phyloP scores from a whole-genome alignment of 805 yeast genomes.

The Candida vaughaniae region DNA sequence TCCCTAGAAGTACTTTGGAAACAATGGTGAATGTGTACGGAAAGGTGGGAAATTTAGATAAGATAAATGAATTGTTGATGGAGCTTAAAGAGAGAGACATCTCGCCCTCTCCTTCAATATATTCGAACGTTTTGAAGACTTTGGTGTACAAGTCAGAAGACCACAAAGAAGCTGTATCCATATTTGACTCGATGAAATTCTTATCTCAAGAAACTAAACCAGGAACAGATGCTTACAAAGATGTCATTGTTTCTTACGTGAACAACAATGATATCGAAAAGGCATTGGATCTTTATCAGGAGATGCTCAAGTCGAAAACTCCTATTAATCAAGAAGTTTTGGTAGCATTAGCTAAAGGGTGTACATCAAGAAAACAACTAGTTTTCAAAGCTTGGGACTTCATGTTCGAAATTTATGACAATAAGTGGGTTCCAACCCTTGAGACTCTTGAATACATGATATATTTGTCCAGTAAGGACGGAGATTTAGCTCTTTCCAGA shows the following conservation, averaged over 20 bases:
- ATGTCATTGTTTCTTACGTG: constrained; percentile 66
- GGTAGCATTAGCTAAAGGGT: constrained; percentile 65
- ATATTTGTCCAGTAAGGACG: constrained; percentile 73
- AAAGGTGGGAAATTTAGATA: constrained; percentile 33
- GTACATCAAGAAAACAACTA: constrained; percentile 50
- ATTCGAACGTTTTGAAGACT: constrained; percentile 59
- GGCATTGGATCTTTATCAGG: constrained; percentile 74
- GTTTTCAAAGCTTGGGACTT: constrained; percentile 72
- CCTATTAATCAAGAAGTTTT: constrained; percentile 37
- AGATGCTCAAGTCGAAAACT: constrained; percentile 45
- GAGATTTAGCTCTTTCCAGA: constrained; percentile 71
- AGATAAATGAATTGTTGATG: constrained; percentile 35
- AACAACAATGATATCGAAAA: constrained; percentile 64
- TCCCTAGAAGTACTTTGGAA: constrained; percentile 43
- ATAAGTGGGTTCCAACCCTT: constrained; percentile 41
- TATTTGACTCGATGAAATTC: constrained; percentile 86
- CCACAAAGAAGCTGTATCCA: constrained; percentile 60
- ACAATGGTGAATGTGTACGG: constrained; percentile 47
- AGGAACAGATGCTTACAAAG: constrained; percentile 62
- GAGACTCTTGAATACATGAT: constrained; percentile 66
- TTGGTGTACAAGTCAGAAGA: constrained; percentile 52
- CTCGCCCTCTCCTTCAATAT: constrained; percentile 45
- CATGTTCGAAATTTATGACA: constrained; percentile 60
- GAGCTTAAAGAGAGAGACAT: constrained; percentile 38
- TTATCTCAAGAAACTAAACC: constrained; percentile 67